Conservation (phyloP, 257 asterid species). For the Primulina eburnea region DNA sequence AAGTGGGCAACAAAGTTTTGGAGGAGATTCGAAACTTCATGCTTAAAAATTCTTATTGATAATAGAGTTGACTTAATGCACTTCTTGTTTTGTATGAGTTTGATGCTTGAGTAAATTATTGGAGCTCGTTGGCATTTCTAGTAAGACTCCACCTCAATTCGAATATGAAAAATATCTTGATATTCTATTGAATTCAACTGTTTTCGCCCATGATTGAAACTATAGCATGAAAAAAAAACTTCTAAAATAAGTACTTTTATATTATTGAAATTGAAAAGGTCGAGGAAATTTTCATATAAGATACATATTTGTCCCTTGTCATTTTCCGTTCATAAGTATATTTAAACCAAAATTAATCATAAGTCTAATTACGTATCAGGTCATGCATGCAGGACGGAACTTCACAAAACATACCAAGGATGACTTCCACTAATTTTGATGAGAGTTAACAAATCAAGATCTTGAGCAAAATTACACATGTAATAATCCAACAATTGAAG, state of each 20-base stretch:
- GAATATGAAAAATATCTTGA: neutral
- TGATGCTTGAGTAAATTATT: neutral
- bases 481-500: no score
- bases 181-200: no score
- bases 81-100: neutral
- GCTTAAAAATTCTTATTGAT: slow-evolving; percentile 21
- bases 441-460: neutral
- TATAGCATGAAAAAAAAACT: neutral
- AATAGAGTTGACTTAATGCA: neutral
- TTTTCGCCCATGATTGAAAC: neutral
- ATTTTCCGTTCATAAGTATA: no score
- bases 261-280: neutral
- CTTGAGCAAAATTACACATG: neutral
- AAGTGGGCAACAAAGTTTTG: slow-evolving; percentile 35
- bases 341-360: neutral
- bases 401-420: neutral
- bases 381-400: slow-evolving; percentile 1
- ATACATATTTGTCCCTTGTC: no score
- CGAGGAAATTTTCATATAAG: no score
- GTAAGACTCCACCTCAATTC: neutral
- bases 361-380: no score
- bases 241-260: no score
- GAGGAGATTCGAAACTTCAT: slow-evolving; percentile 38
- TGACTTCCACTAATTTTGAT: neutral
- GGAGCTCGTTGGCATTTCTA: no score